These are phyloP conservation scores for Crithidia bombi DNA, from an alignment of 208 protist genomes.

Conservation along the genomic window DNA sequence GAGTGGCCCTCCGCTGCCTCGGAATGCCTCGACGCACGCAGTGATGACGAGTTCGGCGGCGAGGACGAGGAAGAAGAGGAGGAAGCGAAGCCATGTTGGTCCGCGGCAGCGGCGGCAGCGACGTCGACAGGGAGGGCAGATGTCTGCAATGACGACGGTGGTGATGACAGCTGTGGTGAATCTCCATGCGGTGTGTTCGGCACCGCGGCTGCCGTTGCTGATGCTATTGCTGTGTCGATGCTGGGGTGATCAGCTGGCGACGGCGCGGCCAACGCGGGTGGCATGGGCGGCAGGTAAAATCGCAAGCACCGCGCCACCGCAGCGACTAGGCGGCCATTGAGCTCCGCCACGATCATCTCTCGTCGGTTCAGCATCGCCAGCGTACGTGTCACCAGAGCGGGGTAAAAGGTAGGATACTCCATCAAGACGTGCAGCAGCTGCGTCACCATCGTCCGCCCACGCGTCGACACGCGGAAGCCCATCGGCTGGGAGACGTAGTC, in stretches of 20 bases:
- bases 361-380: constrained; percentile 52
- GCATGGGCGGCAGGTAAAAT: constrained; percentile 47
- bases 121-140: too few relatives aligned
- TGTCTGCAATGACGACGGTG: too few relatives aligned
- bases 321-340: constrained; percentile 58
- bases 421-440: constrained; percentile 70
- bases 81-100: too few relatives aligned
- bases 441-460: constrained; percentile 53
- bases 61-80: too few relatives aligned
- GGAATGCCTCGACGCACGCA: too few relatives aligned
- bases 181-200: too few relatives aligned
- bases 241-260: neutral
- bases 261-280: constrained; percentile 12
- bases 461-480: constrained; percentile 31
- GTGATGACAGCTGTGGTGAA: too few relatives aligned
- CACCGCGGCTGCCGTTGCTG: neutral
- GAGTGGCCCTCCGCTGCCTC: too few relatives aligned
- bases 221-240: neutral
- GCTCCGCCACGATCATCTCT: constrained; percentile 50
- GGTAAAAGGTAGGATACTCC: constrained; percentile 67
- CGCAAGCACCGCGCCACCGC: constrained; percentile 59
- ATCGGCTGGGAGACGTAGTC: constrained; percentile 74
- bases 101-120: too few relatives aligned
- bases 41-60: too few relatives aligned
- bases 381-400: constrained; percentile 58